A percentile compares a stretch with the other conserved stretches of the same genome.
phyloP scores from a whole-genome alignment of 305 asterid genomes.

The Striga hermonthica region DNA sequence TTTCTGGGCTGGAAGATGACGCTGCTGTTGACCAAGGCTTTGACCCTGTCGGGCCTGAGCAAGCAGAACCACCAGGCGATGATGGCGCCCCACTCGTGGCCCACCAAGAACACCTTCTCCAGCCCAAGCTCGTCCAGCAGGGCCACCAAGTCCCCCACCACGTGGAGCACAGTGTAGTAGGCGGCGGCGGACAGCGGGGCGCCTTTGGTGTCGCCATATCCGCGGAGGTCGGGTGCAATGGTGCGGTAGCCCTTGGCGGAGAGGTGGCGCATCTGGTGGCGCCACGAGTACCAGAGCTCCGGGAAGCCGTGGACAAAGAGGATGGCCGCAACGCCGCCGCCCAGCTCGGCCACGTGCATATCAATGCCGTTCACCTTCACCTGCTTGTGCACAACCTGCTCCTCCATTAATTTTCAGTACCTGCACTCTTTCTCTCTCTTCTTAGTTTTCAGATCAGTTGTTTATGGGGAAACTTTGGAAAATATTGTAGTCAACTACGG shows the following conservation, averaged over 20 bases:
- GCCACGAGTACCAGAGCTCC: constrained; percentile 63
- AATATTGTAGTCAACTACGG: too few relatives aligned
- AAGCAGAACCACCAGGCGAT: constrained; percentile 36
- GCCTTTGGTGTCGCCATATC: constrained; percentile 35
- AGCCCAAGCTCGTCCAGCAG: constrained; percentile 26
- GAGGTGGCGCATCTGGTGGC: constrained; percentile 44
- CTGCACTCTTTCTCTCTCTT: background rate
- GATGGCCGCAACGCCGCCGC: constrained; percentile 43
- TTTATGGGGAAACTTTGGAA: too few relatives aligned
- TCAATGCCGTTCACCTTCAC: constrained; percentile 37
- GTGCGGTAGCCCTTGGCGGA: constrained; percentile 31
- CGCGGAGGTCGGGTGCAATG: constrained; percentile 36
- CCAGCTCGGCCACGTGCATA: constrained; percentile 53
- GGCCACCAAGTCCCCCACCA: constrained; percentile 34
- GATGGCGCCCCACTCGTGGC: constrained; percentile 39
- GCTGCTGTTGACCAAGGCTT: constrained; percentile 35
- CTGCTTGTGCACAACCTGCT: background rate
- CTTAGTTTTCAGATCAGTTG: background rate
- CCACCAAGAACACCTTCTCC: constrained; percentile 35
- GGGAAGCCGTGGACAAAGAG: constrained; percentile 63
- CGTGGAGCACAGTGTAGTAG: constrained; percentile 33
- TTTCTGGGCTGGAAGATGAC: constrained; percentile 31
- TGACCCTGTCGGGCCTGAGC: constrained; percentile 35
- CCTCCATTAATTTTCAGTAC: background rate
- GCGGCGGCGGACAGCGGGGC: constrained; percentile 23